A percentile compares a stretch with the other conserved stretches of the same genome.
Evolutionary conservation across 2,329 filamentous ascomycete species (phyloP).

Genomic region (Aspergillus intermedius): DNA sequence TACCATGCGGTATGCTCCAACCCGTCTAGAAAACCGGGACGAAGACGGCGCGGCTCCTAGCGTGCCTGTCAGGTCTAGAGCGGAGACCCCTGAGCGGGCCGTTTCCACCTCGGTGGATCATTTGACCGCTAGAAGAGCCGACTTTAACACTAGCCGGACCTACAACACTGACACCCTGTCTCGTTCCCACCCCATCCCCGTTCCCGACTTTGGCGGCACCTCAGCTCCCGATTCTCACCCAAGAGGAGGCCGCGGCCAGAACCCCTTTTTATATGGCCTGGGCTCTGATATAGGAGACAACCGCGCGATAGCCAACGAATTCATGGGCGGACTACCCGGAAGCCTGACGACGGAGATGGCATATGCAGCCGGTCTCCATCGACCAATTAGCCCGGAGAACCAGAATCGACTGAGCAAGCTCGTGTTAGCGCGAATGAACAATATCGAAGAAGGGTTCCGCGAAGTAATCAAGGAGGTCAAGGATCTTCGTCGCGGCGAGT

Average conservation of each 20-base stretch:
- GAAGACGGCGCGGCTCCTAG: constrained; percentile 27
- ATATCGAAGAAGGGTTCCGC: constrained; percentile 80
- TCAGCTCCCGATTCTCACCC: constrained; percentile 39
- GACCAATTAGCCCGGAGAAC: constrained; percentile 41
- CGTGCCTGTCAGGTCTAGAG: constrained; percentile 14
- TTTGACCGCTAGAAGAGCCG: constrained; percentile 40
- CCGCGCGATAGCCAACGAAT: constrained; percentile 53
- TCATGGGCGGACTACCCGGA: constrained; percentile 59
- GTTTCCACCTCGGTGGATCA: constrained; percentile 30
- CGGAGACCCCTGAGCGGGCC: constrained; percentile 28
- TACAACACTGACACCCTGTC: constrained; percentile 50
- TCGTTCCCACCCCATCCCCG: constrained; percentile 49
- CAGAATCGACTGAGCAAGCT: constrained; percentile 72
- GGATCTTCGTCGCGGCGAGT: constrained; percentile 46
- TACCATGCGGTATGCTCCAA: constrained; percentile 77
- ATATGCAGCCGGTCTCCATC: constrained; percentile 59
- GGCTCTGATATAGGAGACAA: constrained; percentile 67
- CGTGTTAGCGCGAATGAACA: constrained; percentile 86
- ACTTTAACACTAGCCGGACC: constrained; percentile 38
- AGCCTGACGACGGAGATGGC: constrained; percentile 79
- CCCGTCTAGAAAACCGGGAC: constrained; percentile 37
- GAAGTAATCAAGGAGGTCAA: constrained; percentile 80
- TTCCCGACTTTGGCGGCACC: constrained; percentile 51
- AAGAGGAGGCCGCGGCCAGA: constrained; percentile 37
- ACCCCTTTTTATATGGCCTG: constrained; percentile 66